A percentile compares a stretch with the other conserved stretches of the same genome.
Conservation (phyloP, 352 stramenopile species). For the Discostella stelligera region DNA sequence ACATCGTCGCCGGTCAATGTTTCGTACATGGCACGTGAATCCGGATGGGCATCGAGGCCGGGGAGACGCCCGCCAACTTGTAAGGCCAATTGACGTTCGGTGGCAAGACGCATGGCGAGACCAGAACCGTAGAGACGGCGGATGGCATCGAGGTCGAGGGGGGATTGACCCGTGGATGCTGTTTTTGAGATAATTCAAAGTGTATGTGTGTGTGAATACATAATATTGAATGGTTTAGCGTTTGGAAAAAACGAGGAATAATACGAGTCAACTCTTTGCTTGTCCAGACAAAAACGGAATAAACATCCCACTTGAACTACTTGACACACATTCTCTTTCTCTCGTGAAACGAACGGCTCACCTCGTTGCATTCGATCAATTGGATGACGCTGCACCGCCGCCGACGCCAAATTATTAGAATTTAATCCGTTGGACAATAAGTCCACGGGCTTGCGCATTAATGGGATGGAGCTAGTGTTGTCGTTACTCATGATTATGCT, state of each 20-base stretch:
- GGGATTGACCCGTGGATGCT: conserved; percentile 30
- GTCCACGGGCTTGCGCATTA: conserved; percentile 70
- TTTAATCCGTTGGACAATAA: conserved; percentile 75
- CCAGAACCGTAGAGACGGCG: conserved; percentile 74
- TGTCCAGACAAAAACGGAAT: not conserved
- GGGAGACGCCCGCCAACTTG: conserved; percentile 56
- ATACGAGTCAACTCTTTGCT: not conserved
- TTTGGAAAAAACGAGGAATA: not conserved
- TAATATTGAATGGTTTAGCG: too few species aligned
- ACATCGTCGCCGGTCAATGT: conserved; percentile 70
- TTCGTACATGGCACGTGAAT: conserved; percentile 65
- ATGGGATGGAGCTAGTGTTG: conserved; percentile 55
- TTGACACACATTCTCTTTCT: not conserved
- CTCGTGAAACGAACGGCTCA: conserved; percentile 11
- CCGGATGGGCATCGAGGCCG: conserved; percentile 39
- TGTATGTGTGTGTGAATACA: not conserved
- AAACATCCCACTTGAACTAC: too few species aligned
- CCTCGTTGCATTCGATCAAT: conserved; percentile 75
- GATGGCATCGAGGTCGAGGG: conserved; percentile 62
- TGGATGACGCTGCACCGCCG: conserved; percentile 64
- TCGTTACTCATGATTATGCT: conserved; percentile 26
- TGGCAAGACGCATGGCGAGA: conserved; percentile 77
- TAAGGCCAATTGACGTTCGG: conserved; percentile 65
- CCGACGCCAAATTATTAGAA: conserved; percentile 63
- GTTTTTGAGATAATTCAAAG: not conserved